Percentiles rank a stretch among this genome's conserved stretches.
phyloP scores from a whole-genome alignment of 768 basidiomycete genomes.

The Hydnum rufescens region DNA sequence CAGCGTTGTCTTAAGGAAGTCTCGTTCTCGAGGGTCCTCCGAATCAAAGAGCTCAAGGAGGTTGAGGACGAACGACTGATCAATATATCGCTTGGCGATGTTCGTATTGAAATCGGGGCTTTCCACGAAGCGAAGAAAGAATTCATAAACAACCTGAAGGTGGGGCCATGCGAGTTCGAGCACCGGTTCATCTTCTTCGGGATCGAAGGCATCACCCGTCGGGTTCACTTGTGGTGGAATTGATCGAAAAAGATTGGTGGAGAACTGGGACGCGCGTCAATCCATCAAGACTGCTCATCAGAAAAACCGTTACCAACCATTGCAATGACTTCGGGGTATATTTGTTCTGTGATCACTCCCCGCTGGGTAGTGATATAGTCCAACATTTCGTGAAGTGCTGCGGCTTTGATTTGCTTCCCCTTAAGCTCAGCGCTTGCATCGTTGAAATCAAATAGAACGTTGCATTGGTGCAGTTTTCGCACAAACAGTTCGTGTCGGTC shows the following conservation, averaged over 20 bases:
- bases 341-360: constrained; percentile 83
- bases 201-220: constrained; percentile 94
- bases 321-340: constrained; percentile 97
- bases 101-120: constrained; percentile 97
- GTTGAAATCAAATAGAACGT: constrained; percentile 96
- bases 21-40: constrained; percentile 95
- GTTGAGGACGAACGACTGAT: constrained; percentile 87
- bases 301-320: constrained; percentile 43
- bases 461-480: constrained; percentile 88
- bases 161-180: constrained; percentile 99
- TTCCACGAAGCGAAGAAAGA: constrained; percentile 97
- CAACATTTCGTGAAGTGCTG: constrained; percentile 93
- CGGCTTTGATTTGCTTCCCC: constrained; percentile 97
- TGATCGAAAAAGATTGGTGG: constrained; percentile 94
- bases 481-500: constrained; percentile 86
- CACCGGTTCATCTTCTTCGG: constrained; percentile 98
- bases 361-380: constrained; percentile 97
- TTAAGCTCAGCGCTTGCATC: constrained; percentile 89
- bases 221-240: constrained; percentile 99
- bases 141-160: constrained; percentile 97
- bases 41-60: constrained; percentile 96
- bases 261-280: constrained; percentile 42
- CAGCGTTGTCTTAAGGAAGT: constrained; percentile 96
- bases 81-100: constrained; percentile 91
- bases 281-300: background rate